Evolutionary conservation across 306 rosid species (phyloP).

Genomic region (Lagenaria siceraria): DNA sequence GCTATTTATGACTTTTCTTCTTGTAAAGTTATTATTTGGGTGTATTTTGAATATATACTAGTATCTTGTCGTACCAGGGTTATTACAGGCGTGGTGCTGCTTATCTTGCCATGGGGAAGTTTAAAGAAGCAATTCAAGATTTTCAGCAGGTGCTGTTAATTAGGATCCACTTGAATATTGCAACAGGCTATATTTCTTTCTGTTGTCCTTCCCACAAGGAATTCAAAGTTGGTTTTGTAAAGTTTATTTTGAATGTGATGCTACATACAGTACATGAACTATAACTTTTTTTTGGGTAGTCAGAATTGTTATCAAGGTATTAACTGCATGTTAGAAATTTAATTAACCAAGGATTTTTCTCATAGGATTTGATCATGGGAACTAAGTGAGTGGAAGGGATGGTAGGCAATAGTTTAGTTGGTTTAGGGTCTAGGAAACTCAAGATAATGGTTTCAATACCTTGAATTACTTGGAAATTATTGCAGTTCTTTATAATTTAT

Average conservation of each 20-base stretch:
- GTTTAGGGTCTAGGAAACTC: not conserved
- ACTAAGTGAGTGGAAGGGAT: not conserved
- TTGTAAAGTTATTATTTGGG: conserved; percentile 8
- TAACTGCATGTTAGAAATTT: not conserved
- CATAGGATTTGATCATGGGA: not conserved
- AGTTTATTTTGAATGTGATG: not conserved
- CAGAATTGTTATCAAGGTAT: not conserved
- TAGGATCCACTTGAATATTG: not conserved
- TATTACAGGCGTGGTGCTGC: conserved; percentile 95
- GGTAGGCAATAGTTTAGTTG: not conserved
- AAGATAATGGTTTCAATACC: not conserved
- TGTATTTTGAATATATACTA: not conserved
- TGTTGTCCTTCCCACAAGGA: not conserved
- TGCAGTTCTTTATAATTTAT: not conserved
- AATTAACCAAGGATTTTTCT: not conserved
- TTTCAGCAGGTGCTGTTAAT: conserved; percentile 67
- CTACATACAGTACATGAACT: not conserved
- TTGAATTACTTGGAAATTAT: not conserved
- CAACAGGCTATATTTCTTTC: not conserved
- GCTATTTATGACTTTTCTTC: conserved; percentile 3
- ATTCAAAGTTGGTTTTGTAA: not conserved
- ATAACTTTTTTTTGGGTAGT: not conserved
- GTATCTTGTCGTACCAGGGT: conserved; percentile 48
- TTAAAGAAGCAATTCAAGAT: conserved; percentile 92
- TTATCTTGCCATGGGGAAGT: conserved; percentile 82